A percentile compares a stretch with the other conserved stretches of the same genome.
Conservation (phyloP, 805 yeast genomes). For the Ogataea pini region DNA sequence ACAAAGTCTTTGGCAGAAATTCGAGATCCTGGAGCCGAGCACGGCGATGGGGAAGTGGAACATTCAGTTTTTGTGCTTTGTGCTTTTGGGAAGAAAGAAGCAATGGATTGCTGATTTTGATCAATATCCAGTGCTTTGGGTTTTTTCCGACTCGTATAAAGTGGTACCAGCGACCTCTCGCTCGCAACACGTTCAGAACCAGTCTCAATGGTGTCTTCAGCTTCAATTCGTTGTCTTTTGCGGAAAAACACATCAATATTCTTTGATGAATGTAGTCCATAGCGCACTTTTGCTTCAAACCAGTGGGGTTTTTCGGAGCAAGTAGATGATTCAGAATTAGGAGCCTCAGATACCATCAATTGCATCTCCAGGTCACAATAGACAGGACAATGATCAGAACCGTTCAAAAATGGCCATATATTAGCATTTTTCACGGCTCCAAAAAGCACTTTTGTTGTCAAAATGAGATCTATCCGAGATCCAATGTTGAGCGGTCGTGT, state of each 20-base stretch:
- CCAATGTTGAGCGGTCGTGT: conserved; percentile 84
- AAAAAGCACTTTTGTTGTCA: conserved; percentile 46
- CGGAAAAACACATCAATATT: conserved; percentile 35
- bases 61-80: too few relatives aligned
- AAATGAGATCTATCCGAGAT: conserved; percentile 79
- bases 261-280: conserved; percentile 37
- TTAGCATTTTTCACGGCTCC: conserved; percentile 41
- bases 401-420: conserved; percentile 71
- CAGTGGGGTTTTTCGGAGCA: conserved; percentile 35
- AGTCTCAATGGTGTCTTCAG: too few relatives aligned
- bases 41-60: too few relatives aligned
- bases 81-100: conserved; percentile 28
- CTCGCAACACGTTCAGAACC: too few relatives aligned
- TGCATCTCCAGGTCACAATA: conserved; percentile 58
- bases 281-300: conserved; percentile 56
- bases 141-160: conserved; percentile 25
- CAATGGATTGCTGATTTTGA: conserved; percentile 23
- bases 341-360: too few relatives aligned
- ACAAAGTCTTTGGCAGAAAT: conserved; percentile 24
- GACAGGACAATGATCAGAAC: conserved; percentile 96
- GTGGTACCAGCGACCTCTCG: neutral
- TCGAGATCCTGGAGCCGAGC: too few relatives aligned
- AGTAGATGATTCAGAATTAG: too few relatives aligned
- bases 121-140: conserved; percentile 1
- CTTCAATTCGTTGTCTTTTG: neutral